A percentile compares a stretch with the other conserved stretches of the same genome.
phyloP scores from a whole-genome alignment of 148 eudicot genomes.

The Heliamphora exappendiculata region DNA sequence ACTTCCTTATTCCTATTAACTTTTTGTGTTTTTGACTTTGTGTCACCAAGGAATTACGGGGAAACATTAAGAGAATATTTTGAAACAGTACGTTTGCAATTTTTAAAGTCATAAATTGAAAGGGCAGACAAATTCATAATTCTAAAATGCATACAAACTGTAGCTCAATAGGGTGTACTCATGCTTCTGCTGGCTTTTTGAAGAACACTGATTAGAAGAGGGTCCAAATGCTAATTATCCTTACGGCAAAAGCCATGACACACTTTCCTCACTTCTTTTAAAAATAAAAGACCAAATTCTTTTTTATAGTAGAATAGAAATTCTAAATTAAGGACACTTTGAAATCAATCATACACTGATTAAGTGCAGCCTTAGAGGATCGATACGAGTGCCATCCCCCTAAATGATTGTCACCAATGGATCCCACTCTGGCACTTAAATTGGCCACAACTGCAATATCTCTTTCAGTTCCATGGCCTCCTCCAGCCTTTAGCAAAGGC shows the following conservation, averaged over 20 bases:
- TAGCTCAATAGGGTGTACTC: background rate
- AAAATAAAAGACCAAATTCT: background rate
- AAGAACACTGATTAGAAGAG: background rate
- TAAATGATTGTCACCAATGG: slow-evolving; percentile 74
- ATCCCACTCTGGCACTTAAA: slow-evolving; percentile 95
- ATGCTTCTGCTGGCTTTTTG: background rate
- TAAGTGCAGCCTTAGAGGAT: slow-evolving; percentile 83
- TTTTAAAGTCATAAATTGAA: background rate
- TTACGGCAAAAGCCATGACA: background rate
- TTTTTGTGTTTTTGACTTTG: too few relatives aligned
- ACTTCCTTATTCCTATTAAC: too few relatives aligned
- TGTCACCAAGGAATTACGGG: too few relatives aligned
- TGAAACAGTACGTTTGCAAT: background rate
- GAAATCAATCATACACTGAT: slow-evolving; percentile 51
- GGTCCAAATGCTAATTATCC: background rate
- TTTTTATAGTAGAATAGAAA: background rate
- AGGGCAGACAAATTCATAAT: background rate
- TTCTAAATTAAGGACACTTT: background rate
- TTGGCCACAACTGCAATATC: slow-evolving; percentile 71
- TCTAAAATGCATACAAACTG: background rate
- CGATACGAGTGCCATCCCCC: slow-evolving; percentile 99
- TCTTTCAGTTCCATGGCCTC: slow-evolving; percentile 49
- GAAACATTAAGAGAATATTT: too few relatives aligned
- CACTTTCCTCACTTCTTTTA: background rate
- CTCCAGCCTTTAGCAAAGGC: slow-evolving; percentile 84